Conservation (phyloP, 495 filamentous ascomycete genomes). For the Hamigera avellanea region DNA sequence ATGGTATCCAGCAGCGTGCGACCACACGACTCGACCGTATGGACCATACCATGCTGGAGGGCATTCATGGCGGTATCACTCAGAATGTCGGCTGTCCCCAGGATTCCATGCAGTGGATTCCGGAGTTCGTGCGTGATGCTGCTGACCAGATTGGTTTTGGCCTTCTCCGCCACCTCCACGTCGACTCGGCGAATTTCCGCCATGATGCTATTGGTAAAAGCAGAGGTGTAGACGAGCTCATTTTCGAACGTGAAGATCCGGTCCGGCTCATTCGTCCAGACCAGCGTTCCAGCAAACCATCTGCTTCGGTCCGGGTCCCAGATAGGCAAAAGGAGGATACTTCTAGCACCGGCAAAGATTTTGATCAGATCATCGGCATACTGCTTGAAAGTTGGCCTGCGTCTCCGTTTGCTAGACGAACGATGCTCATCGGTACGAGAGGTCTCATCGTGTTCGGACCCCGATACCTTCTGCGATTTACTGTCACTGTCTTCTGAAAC, state of each 20-base stretch:
- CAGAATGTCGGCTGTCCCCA: conserved; percentile 52
- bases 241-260: conserved; percentile 27
- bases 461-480: not conserved
- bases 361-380: conserved; percentile 13
- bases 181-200: conserved; percentile 46
- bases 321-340: conserved; percentile 29
- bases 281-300: conserved; percentile 50
- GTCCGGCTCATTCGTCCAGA: conserved; percentile 39
- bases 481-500: conserved; percentile 14
- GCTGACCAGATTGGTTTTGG: conserved; percentile 56
- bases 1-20: conserved; percentile 59
- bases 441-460: conserved; percentile 6
- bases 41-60: conserved; percentile 45
- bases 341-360: conserved; percentile 12
- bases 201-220: conserved; percentile 52
- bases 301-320: conserved; percentile 47
- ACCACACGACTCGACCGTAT: conserved; percentile 55
- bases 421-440: conserved; percentile 17
- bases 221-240: conserved; percentile 38
- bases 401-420: conserved; percentile 19
- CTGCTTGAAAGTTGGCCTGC: conserved; percentile 5
- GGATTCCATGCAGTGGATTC: conserved; percentile 54
- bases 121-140: conserved; percentile 62
- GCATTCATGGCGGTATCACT: conserved; percentile 41
- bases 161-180: conserved; percentile 32